Evolutionary conservation across 805 yeast species (phyloP).

Genomic region (Wickerhamiella lipophila): DNA sequence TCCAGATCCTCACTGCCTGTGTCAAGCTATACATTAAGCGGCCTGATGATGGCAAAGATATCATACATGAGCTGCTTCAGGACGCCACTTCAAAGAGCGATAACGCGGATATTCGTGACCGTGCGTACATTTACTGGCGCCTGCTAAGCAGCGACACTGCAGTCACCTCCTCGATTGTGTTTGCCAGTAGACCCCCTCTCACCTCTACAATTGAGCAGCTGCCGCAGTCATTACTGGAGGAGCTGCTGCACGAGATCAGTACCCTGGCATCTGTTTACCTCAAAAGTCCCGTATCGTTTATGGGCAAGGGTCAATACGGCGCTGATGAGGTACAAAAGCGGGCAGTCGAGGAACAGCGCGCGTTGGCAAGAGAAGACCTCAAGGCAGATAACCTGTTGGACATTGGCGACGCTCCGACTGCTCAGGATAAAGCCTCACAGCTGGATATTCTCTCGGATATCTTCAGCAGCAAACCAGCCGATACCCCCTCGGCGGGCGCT

Average conservation of each 20-base stretch:
- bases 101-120: conserved; percentile 77
- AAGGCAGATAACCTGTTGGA: conserved; percentile 52
- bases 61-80: conserved; percentile 69
- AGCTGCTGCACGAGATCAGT: conserved; percentile 61
- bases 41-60: conserved; percentile 46
- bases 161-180: conserved; percentile 49
- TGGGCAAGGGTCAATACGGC: conserved; percentile 34
- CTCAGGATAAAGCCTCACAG: conserved; percentile 20
- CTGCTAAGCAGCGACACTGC: conserved; percentile 68
- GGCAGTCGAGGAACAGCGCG: conserved; percentile 65
- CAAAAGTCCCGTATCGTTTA: conserved; percentile 59
- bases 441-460: conserved; percentile 22
- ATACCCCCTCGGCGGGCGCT: conserved; percentile 17
- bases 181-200: conserved; percentile 56
- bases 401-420: conserved; percentile 51
- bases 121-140: conserved; percentile 84
- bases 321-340: conserved; percentile 32
- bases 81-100: conserved; percentile 62
- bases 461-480: conserved; percentile 17
- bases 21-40: conserved; percentile 55
- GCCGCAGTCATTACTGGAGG: conserved; percentile 53
- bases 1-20: conserved; percentile 60
- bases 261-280: conserved; percentile 83
- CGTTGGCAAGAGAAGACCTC: conserved; percentile 59
- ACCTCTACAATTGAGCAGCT: conserved; percentile 59